phyloP scores from a whole-genome alignment of 768 basidiomycete genomes.

The Albatrellus ellisii region DNA sequence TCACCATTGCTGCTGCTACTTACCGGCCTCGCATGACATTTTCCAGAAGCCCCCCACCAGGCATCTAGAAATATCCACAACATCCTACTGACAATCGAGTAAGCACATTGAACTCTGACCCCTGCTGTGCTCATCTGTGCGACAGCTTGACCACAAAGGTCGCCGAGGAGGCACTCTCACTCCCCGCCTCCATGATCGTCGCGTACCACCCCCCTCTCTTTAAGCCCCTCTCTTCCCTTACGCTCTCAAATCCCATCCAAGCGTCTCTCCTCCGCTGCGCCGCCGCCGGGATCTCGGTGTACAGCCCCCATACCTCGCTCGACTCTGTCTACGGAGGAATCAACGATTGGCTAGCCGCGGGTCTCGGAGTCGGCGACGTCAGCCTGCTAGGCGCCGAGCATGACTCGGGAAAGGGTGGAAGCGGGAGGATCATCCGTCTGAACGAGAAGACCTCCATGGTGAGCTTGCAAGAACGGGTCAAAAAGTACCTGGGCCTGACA shows the following conservation, averaged over 20 bases:
- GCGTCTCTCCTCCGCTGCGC: constrained; percentile 67
- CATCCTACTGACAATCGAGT: constrained; percentile 33
- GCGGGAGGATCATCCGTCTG: constrained; percentile 6
- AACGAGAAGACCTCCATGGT: constrained; percentile 10
- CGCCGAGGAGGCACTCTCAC: constrained; percentile 49
- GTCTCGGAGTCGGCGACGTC: constrained; percentile 14
- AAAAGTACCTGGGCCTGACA: constrained; percentile 15
- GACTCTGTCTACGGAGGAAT: constrained; percentile 78
- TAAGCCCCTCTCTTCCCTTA: constrained; percentile 59
- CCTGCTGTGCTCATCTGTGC: constrained; percentile 4
- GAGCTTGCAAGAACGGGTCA: constrained; percentile 28
- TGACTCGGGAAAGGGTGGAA: constrained; percentile 22
- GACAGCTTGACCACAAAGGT: constrained; percentile 63
- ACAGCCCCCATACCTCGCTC: constrained; percentile 79
- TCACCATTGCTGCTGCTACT: background rate
- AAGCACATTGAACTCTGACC: constrained; percentile 4
- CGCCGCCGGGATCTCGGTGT: constrained; percentile 74
- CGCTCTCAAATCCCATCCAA: constrained; percentile 68
- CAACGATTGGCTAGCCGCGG: constrained; percentile 76
- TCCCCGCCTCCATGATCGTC: constrained; percentile 53
- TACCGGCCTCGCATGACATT: background rate
- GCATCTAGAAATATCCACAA: constrained; percentile 17
- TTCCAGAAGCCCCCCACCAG: constrained; percentile 24
- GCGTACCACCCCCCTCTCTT: constrained; percentile 85
- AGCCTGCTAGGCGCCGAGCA: constrained; percentile 28